Evolutionary conservation across 2,329 filamentous ascomycete species (phyloP).

Genomic region (Dactylellina sp.): DNA sequence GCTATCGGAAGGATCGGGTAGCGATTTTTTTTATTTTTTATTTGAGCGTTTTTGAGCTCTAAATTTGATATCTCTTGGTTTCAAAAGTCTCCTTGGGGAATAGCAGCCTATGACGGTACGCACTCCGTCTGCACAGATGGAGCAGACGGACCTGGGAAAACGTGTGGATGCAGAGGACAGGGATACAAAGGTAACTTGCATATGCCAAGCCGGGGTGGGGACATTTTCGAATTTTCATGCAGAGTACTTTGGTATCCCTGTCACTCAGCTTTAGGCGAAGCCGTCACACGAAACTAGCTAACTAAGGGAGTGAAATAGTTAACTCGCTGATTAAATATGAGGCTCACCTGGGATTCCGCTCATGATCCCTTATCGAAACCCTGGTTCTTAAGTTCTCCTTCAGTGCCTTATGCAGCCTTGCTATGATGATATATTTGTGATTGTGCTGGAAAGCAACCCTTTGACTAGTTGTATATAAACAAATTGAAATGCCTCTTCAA

Average conservation of each 20-base stretch:
- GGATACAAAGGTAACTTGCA: conserved; percentile 45
- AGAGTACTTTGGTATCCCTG: conserved; percentile 43
- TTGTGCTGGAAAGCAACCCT: not conserved
- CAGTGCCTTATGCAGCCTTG: conserved; percentile 18
- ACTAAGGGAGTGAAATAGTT: not conserved
- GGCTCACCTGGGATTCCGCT: not conserved
- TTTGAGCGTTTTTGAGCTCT: not conserved
- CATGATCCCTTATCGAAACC: conserved; percentile 5
- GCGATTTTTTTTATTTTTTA: not conserved
- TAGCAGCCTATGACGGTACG: too few relatives aligned
- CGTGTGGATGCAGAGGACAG: conserved; percentile 29
- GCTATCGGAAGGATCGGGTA: conserved; percentile 1
- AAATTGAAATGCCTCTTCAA: conserved; percentile 3
- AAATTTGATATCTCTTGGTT: conserved; percentile 12
- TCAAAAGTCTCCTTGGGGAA: conserved; percentile 1
- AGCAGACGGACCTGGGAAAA: conserved; percentile 3
- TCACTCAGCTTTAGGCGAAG: conserved; percentile 24
- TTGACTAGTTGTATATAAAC: conserved; percentile 9
- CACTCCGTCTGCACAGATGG: conserved; percentile 15
- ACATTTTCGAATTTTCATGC: conserved; percentile 21
- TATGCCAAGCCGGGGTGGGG: conserved; percentile 26
- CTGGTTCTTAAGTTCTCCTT: not conserved
- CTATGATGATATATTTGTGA: conserved; percentile 10
- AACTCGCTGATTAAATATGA: conserved; percentile 9
- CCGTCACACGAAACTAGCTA: not conserved